Evolutionary conservation across 1,284 basidiomycete species (phyloP).

Genomic region (Blastosporella zonata): DNA sequence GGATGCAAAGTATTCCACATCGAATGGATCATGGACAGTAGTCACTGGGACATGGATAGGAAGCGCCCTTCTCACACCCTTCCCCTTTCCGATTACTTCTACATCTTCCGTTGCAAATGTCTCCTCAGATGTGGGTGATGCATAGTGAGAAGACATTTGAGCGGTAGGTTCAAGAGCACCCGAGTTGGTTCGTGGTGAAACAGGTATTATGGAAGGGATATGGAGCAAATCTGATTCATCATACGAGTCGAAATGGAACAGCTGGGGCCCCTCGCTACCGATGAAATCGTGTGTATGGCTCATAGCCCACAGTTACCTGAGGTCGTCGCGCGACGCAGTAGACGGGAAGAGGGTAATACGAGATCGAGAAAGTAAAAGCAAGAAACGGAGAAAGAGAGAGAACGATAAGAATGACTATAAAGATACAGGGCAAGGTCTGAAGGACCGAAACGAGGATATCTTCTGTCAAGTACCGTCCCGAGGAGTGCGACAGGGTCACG

Average conservation of each 20-base stretch:
- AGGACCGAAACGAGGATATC: constrained; percentile 27
- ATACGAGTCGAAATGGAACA: constrained; percentile 52
- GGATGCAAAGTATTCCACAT: constrained; percentile 27
- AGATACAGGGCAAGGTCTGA: constrained; percentile 17
- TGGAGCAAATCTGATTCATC: constrained; percentile 26
- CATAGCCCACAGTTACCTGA: constrained; percentile 25
- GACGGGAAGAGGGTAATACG: constrained; percentile 10
- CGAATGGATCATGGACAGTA: constrained; percentile 37
- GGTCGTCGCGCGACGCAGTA: constrained; percentile 10
- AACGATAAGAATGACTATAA: constrained; percentile 18
- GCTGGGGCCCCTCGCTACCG: constrained; percentile 49
- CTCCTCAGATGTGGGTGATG: constrained; percentile 27
- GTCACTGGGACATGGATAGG: constrained; percentile 37
- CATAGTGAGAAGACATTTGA: constrained; percentile 29
- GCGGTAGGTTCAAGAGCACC: constrained; percentile 8
- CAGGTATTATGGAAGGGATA: constrained; percentile 18
- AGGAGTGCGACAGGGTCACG: constrained; percentile 12
- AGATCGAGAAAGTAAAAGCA: constrained; percentile 8
- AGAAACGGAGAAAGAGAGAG: constrained; percentile 12
- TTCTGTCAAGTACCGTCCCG: constrained; percentile 19
- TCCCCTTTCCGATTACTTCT: constrained; percentile 41
- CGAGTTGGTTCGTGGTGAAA: constrained; percentile 10
- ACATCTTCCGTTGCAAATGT: constrained; percentile 12
- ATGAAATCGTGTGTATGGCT: constrained; percentile 39
- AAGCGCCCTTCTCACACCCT: constrained; percentile 45